phyloP scores from a whole-genome alignment of 2,329 filamentous ascomycete species.

The Pseudovirgaria hyperparasitica region DNA sequence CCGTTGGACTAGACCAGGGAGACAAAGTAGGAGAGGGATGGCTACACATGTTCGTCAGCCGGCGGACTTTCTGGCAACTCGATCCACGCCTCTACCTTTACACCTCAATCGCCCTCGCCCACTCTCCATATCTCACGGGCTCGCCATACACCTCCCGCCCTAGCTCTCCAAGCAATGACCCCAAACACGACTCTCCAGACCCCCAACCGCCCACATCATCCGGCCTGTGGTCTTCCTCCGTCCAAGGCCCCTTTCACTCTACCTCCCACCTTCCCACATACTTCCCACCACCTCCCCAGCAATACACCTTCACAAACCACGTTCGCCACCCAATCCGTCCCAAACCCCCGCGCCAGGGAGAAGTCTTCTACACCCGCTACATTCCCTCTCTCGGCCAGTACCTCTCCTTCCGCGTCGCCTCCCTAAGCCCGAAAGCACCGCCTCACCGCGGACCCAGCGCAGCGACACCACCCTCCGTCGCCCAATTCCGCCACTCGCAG shows the following conservation, averaged over 20 bases:
- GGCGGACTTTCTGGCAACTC: slow-evolving; percentile 81
- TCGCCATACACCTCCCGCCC: slow-evolving; percentile 40
- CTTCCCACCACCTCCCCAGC: slow-evolving; percentile 70
- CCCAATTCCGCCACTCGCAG: slow-evolving; percentile 17
- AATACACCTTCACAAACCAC: slow-evolving; percentile 67
- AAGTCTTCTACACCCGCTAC: slow-evolving; percentile 82
- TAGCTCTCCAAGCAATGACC: slow-evolving; percentile 32
- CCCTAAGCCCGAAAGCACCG: slow-evolving; percentile 49
- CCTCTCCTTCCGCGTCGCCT: slow-evolving; percentile 78
- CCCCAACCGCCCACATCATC: slow-evolving; percentile 19
- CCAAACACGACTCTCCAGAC: slow-evolving; percentile 15
- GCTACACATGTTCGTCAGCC: slow-evolving; percentile 70
- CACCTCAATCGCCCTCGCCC: slow-evolving; percentile 52
- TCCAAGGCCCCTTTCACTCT: slow-evolving; percentile 62
- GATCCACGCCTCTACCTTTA: slow-evolving; percentile 81
- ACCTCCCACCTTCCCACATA: slow-evolving; percentile 80
- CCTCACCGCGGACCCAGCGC: slow-evolving; percentile 47
- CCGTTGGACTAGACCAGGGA: slow-evolving; percentile 53
- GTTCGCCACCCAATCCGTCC: slow-evolving; percentile 76
- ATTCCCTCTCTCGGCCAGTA: slow-evolving; percentile 73
- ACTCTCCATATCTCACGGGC: slow-evolving; percentile 34
- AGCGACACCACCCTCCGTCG: slow-evolving; percentile 9
- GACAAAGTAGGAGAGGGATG: slow-evolving; percentile 54
- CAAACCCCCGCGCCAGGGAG: slow-evolving; percentile 80
- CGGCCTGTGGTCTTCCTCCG: slow-evolving; percentile 27